A percentile compares a stretch with the other conserved stretches of the same genome.
These are phyloP conservation scores for Sporothrix curviconia DNA, from an alignment of 2,329 filamentous ascomycete genomes.

Conservation along the genomic window DNA sequence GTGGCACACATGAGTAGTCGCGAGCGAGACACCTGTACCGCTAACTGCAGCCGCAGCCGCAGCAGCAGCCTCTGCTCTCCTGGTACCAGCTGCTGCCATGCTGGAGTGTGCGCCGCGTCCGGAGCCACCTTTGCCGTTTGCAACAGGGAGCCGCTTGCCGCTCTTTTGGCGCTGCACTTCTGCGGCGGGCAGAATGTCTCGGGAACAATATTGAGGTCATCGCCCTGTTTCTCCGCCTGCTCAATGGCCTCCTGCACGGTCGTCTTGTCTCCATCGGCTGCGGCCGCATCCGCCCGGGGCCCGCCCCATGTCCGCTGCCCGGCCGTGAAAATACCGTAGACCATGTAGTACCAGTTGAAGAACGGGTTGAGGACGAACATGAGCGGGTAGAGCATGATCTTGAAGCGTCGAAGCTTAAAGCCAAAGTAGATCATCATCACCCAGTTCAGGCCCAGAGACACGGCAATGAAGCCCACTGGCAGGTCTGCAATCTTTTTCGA, in stretches of 20 bases:
- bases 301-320: constrained; percentile 95
- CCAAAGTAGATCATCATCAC: constrained; percentile 95
- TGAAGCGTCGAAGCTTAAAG: constrained; percentile 76
- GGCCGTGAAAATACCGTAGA: constrained; percentile 91
- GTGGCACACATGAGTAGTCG: background rate
- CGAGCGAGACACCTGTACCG: background rate
- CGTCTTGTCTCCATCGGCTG: constrained; percentile 64
- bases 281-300: constrained; percentile 79
- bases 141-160: constrained; percentile 14
- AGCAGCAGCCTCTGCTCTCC: background rate
- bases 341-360: constrained; percentile 98
- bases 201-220: constrained; percentile 84
- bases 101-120: background rate
- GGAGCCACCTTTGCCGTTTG: constrained; percentile 16
- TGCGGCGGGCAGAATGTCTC: constrained; percentile 68
- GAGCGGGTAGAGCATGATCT: constrained; percentile 88
- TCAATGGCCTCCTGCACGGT: constrained; percentile 81
- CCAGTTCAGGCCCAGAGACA: constrained; percentile 91
- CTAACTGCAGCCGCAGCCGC: background rate
- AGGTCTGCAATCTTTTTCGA: constrained; percentile 71
- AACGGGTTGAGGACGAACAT: constrained; percentile 96
- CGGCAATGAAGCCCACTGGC: constrained; percentile 86
- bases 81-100: background rate
- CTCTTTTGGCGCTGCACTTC: constrained; percentile 29
- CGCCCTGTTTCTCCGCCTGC: constrained; percentile 67